phyloP scores from a whole-genome alignment of 176 grass and related monocot species.

The Themeda triandra region DNA sequence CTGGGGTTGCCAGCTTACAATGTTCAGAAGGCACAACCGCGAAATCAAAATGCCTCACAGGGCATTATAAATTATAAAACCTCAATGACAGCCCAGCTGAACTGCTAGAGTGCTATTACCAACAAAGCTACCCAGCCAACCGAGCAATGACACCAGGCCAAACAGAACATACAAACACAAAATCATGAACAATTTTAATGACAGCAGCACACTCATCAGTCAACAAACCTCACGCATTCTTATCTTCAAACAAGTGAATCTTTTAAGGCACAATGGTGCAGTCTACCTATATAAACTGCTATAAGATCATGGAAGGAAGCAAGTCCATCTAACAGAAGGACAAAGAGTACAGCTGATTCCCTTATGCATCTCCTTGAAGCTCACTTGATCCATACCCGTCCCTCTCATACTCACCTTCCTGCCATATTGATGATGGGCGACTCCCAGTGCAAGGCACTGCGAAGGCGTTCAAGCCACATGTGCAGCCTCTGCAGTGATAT shows the following conservation, averaged over 20 bases:
- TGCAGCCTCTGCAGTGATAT: not conserved
- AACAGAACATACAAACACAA: not conserved
- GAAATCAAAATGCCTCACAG: not conserved
- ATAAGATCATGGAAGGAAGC: not conserved
- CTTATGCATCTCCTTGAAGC: conserved; percentile 1
- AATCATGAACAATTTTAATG: not conserved
- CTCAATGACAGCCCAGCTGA: not conserved
- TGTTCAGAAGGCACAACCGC: not conserved
- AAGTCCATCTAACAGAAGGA: not conserved
- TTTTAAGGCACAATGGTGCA: not conserved
- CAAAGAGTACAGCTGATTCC: not conserved
- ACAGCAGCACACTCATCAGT: not conserved
- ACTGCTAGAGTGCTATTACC: not conserved
- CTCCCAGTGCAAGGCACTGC: not conserved
- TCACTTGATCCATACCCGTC: not conserved
- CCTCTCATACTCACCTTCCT: not conserved
- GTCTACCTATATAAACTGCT: not conserved
- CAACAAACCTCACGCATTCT: not conserved
- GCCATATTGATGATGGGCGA: not conserved
- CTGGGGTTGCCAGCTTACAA: not conserved
- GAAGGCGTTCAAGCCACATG: not conserved
- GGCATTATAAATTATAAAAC: not conserved
- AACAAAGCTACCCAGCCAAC: not conserved
- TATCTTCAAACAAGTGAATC: not conserved
- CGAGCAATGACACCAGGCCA: not conserved